A percentile compares a stretch with the other conserved stretches of the same genome.
Conservation (phyloP, 306 rosid species). For the Parietaria judaica region DNA sequence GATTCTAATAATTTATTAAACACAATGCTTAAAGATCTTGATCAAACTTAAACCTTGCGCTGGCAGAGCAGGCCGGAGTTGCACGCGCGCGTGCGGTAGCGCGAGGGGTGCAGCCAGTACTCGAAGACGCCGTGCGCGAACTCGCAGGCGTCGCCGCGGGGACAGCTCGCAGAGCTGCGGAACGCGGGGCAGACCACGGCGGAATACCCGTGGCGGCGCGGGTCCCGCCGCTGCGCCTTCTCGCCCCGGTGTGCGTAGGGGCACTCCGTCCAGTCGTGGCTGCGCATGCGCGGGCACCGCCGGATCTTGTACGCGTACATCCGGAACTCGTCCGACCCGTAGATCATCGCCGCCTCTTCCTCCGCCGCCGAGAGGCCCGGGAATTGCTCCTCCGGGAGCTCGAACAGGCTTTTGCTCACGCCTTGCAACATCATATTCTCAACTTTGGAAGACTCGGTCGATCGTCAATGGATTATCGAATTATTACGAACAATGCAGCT, state of each 20-base stretch:
- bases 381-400: background rate
- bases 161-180: constrained; percentile 35
- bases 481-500: too few relatives aligned
- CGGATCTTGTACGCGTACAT: constrained; percentile 43
- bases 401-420: constrained; percentile 2
- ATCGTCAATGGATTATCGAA: too few relatives aligned
- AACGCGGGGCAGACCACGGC: constrained; percentile 35
- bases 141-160: constrained; percentile 32
- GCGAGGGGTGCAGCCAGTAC: constrained; percentile 49
- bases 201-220: constrained; percentile 22
- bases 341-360: constrained; percentile 16
- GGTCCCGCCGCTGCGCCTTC: constrained; percentile 52
- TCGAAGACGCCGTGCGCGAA: constrained; percentile 52
- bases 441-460: too few relatives aligned
- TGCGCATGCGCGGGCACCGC: constrained; percentile 35
- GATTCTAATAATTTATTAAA: too few relatives aligned
- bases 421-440: constrained; percentile 10
- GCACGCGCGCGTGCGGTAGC: constrained; percentile 44
- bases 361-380: background rate
- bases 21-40: too few relatives aligned
- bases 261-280: constrained; percentile 55
- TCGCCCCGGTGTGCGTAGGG: constrained; percentile 53
- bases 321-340: constrained; percentile 43
- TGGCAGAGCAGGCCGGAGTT: constrained; percentile 33
- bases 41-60: constrained; percentile 12